phyloP scores from a whole-genome alignment of 345 rosid species.

The Lenwebbia sp. region DNA sequence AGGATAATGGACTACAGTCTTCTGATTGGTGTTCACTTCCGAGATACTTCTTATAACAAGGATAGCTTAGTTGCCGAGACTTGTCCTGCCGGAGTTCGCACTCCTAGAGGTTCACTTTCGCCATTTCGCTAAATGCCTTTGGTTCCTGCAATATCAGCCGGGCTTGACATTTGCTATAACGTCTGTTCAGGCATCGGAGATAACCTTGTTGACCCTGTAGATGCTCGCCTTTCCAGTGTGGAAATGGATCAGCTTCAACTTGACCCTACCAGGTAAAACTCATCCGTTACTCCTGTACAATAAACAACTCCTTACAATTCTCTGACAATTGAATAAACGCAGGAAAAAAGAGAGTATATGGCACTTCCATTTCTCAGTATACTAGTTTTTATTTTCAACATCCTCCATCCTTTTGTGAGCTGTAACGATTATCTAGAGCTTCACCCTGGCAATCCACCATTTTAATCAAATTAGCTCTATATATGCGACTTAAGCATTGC shows the following conservation, averaged over 20 bases:
- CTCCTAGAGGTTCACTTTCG: conserved; percentile 50
- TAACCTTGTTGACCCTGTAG: conserved; percentile 3
- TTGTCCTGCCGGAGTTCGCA: conserved; percentile 1
- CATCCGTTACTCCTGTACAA: neutral
- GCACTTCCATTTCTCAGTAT: neutral
- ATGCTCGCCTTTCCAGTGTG: conserved; percentile 19
- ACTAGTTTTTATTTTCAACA: neutral
- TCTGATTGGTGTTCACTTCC: conserved; percentile 80
- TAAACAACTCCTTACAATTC: neutral
- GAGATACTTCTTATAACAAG: conserved; percentile 31
- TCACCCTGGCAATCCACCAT: neutral
- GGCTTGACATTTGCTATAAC: neutral
- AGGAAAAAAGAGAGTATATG: neutral
- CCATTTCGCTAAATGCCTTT: neutral
- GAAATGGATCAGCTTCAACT: conserved; percentile 19
- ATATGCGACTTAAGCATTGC: neutral
- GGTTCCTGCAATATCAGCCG: neutral
- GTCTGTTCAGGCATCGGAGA: conserved; percentile 17
- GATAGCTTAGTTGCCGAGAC: conserved; percentile 7
- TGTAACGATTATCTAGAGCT: neutral
- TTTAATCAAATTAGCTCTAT: neutral
- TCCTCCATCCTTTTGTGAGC: neutral
- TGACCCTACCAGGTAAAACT: conserved; percentile 19
- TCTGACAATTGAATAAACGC: neutral
- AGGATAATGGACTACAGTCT: conserved; percentile 98